phyloP scores from a whole-genome alignment of 176 grass and related monocot genomes.

The Phragmites australis region DNA sequence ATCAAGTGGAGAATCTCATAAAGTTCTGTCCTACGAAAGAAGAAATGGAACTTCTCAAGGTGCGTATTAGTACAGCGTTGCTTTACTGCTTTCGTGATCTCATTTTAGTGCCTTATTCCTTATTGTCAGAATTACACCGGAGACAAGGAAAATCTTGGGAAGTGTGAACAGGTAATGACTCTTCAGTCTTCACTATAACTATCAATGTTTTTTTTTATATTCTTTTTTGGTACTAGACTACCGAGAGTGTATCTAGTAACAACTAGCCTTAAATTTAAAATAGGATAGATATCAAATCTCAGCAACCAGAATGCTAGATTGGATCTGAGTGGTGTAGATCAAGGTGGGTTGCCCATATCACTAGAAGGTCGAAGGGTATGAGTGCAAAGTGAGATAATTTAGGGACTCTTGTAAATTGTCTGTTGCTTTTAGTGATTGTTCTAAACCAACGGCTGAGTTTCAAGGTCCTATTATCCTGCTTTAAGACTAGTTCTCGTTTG shows the following conservation, averaged over 20 bases:
- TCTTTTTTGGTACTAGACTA: background rate
- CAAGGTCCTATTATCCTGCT: background rate
- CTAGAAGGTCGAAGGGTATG: background rate
- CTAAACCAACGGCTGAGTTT: background rate
- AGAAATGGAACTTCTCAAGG: conserved; percentile 99
- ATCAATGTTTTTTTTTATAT: conserved; percentile 9
- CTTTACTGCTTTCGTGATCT: conserved; percentile 23
- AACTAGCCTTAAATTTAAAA: background rate
- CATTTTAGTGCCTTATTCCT: conserved; percentile 31
- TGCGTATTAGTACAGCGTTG: conserved; percentile 45
- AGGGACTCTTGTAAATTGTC: background rate
- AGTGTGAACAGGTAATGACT: conserved; percentile 87
- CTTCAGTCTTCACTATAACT: background rate
- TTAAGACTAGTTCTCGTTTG: too few relatives aligned
- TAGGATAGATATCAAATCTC: background rate
- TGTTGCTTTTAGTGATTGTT: background rate
- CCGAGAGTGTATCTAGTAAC: background rate
- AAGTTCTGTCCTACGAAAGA: conserved; percentile 98
- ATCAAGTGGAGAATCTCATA: conserved; percentile 99
- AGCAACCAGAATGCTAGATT: background rate
- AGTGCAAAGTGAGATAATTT: background rate
- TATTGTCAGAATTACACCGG: conserved; percentile 72
- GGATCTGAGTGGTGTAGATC: background rate
- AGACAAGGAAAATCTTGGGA: conserved; percentile 77
- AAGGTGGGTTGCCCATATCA: background rate